phyloP scores from a whole-genome alignment of 1,284 basidiomycete species.

The Leccinum insolens region DNA sequence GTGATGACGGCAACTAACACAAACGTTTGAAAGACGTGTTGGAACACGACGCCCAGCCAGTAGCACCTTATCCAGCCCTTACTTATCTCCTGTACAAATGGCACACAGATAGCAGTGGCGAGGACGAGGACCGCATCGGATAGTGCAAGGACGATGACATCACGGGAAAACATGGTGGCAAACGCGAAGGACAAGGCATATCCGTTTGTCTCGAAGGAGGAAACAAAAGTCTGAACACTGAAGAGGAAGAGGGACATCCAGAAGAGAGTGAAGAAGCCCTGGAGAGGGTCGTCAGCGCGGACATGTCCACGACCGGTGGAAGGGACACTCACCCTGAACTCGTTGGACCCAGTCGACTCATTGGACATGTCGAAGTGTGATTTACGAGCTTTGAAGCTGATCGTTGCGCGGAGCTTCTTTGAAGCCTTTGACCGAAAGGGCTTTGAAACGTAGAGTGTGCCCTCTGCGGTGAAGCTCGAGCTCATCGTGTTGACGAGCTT shows the following conservation, averaged over 20 bases:
- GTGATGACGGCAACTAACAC: constrained; percentile 74
- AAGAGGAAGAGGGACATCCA: constrained; percentile 88
- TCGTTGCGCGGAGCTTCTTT: constrained; percentile 72
- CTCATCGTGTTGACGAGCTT: constrained; percentile 22
- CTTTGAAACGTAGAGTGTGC: constrained; percentile 74
- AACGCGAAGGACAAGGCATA: constrained; percentile 82
- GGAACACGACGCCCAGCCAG: constrained; percentile 72
- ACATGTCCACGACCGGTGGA: background rate
- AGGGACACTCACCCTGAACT: constrained; percentile 77
- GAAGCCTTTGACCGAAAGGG: constrained; percentile 67
- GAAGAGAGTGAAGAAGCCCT: constrained; percentile 94
- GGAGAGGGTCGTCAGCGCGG: constrained; percentile 11
- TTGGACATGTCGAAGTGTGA: constrained; percentile 86
- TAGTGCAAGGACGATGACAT: constrained; percentile 82
- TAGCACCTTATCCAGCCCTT: constrained; percentile 82
- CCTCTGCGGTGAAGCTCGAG: constrained; percentile 58
- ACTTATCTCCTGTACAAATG: constrained; percentile 78
- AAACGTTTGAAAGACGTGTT: constrained; percentile 76
- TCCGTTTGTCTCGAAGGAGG: constrained; percentile 77
- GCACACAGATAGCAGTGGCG: constrained; percentile 79
- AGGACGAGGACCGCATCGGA: constrained; percentile 84
- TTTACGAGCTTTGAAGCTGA: constrained; percentile 84
- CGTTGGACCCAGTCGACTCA: constrained; percentile 70
- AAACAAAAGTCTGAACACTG: constrained; percentile 76
- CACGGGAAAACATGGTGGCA: constrained; percentile 85